phyloP scores from a whole-genome alignment of 164 flowering plant genomes.

The Amborella trichopoda region DNA sequence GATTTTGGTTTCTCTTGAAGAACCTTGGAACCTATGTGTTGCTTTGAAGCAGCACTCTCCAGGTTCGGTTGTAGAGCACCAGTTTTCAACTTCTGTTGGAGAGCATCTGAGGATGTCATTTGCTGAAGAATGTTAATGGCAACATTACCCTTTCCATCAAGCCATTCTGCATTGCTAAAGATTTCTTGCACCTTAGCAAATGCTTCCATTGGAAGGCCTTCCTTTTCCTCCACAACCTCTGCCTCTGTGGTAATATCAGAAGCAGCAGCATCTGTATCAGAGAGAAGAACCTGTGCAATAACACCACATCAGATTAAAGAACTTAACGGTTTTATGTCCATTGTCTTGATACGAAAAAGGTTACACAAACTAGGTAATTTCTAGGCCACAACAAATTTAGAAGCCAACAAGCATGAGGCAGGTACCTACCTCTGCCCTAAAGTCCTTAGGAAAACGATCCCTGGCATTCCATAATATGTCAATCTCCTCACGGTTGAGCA shows the following conservation, averaged over 20 bases:
- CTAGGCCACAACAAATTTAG: no score
- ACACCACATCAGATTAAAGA: not conserved
- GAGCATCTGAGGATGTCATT: slow-evolving; percentile 26
- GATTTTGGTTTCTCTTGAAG: slow-evolving; percentile 11
- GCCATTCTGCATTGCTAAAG: slow-evolving; percentile 66
- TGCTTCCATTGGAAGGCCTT: slow-evolving; percentile 86
- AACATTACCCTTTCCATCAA: slow-evolving; percentile 44
- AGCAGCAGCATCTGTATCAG: slow-evolving; percentile 73
- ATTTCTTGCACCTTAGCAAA: slow-evolving; percentile 77
- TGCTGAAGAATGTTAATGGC: slow-evolving; percentile 42
- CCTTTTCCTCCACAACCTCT: slow-evolving; percentile 50
- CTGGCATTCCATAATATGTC: slow-evolving; percentile 73
- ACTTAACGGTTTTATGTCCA: no score
- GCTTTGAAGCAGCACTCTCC: slow-evolving; percentile 10
- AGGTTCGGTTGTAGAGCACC: slow-evolving; percentile 11
- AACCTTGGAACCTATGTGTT: slow-evolving; percentile 14
- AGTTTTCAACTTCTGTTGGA: slow-evolving; percentile 31
- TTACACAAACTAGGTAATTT: no score
- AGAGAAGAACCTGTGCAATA: slow-evolving; percentile 49
- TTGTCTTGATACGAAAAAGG: no score
- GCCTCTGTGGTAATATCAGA: slow-evolving; percentile 37
- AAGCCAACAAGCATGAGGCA: not conserved
- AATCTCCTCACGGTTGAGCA: slow-evolving; percentile 78
- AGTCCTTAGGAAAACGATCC: slow-evolving; percentile 72
- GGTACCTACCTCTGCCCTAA: slow-evolving; percentile 76